phyloP scores from a whole-genome alignment of 345 rosid genomes.

The Arabis alpina region DNA sequence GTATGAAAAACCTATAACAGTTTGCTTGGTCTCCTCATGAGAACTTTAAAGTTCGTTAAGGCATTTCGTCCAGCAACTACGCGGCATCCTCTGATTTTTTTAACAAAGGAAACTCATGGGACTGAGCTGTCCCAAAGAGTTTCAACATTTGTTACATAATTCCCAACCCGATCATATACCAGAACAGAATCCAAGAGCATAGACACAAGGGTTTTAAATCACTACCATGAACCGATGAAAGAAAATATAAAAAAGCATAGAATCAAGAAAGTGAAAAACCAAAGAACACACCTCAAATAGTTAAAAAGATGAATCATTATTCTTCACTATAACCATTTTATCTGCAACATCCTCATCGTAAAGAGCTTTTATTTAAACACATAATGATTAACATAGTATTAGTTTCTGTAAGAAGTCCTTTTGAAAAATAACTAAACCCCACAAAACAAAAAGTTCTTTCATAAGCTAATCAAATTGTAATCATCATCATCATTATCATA shows the following conservation, averaged over 20 bases:
- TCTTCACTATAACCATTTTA: slow-evolving; percentile 12
- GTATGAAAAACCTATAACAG: too few relatives aligned
- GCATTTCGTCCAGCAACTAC: background rate
- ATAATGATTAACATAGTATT: slow-evolving; percentile 23
- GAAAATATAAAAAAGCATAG: background rate
- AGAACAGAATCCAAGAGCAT: background rate
- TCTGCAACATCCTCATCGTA: slow-evolving; percentile 35
- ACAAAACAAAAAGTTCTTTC: slow-evolving; percentile 5
- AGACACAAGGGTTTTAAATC: background rate
- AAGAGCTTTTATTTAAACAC: slow-evolving; percentile 38
- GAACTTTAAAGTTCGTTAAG: background rate
- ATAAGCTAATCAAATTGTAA: slow-evolving; percentile 32
- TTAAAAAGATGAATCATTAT: background rate
- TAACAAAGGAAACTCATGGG: too few relatives aligned
- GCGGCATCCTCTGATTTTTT: too few relatives aligned
- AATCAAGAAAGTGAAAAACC: slow-evolving; percentile 1
- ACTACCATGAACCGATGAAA: background rate
- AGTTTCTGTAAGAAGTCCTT: slow-evolving; percentile 34
- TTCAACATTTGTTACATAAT: background rate
- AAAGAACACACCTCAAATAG: slow-evolving; percentile 11
- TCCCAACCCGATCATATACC: slow-evolving; percentile 4
- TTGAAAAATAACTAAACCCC: slow-evolving; percentile 32
- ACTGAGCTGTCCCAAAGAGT: too few relatives aligned
- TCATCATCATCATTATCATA: slow-evolving; percentile 15
- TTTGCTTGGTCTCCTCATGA: too few relatives aligned